phyloP scores from a whole-genome alignment of 768 basidiomycete species.

The Xanthoconium purpureum region DNA sequence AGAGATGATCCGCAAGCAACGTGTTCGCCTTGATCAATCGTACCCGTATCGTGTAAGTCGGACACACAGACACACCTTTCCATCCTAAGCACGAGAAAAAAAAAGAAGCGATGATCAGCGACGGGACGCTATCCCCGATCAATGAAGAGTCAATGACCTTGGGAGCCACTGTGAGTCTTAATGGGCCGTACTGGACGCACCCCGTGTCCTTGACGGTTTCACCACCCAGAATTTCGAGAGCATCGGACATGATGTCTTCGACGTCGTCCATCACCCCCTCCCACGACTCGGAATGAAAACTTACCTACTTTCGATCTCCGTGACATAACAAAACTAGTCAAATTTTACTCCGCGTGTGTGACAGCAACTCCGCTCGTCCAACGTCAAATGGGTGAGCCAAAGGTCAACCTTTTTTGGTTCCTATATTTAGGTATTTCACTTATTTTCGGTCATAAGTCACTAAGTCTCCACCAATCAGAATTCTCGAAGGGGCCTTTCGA shows the following conservation, averaged over 20 bases:
- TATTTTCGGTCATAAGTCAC: too few species aligned
- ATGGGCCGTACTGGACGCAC: constrained; percentile 50
- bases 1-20: constrained; percentile 69
- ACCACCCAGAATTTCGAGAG: constrained; percentile 50
- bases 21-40: constrained; percentile 52
- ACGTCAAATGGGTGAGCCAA: too few species aligned
- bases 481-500: too few species aligned
- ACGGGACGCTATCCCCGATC: neutral
- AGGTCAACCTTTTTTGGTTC: too few species aligned
- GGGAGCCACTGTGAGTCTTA: constrained; percentile 52
- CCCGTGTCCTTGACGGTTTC: constrained; percentile 42
- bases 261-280: constrained; percentile 12
- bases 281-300: neutral
- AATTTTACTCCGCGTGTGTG: constrained; percentile 8
- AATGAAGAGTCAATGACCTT: constrained; percentile 39
- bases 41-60: constrained; percentile 5
- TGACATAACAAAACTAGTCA: constrained; percentile 2
- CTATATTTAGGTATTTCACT: too few species aligned
- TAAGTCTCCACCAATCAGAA: too few species aligned
- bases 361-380: constrained; percentile 1
- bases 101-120: neutral
- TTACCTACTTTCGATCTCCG: constrained; percentile 21
- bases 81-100: constrained; percentile 40
- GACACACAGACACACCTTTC: constrained; percentile 50
- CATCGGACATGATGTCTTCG: constrained; percentile 55